Evolutionary conservation across 2,329 filamentous ascomycete species (phyloP).

Genomic region (Microsporum ferrugineum): DNA sequence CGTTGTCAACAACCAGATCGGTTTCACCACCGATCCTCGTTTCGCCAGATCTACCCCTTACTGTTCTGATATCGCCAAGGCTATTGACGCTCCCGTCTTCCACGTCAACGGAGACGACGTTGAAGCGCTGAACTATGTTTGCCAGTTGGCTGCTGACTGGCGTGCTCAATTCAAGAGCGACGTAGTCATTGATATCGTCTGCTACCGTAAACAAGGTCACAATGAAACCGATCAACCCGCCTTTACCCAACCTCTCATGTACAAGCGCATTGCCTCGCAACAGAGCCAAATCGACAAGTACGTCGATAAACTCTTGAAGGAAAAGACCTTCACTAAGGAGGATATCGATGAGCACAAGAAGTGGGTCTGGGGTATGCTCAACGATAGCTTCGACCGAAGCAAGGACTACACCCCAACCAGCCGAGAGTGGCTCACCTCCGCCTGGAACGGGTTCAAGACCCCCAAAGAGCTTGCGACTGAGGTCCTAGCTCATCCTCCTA

Average conservation of each 20-base stretch:
- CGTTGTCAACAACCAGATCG: slow-evolving; percentile 99
- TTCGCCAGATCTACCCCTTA: slow-evolving; percentile 96
- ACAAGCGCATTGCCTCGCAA: slow-evolving; percentile 88
- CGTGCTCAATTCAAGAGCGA: slow-evolving; percentile 97
- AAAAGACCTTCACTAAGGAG: slow-evolving; percentile 87
- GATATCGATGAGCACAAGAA: slow-evolving; percentile 98
- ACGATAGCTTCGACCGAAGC: slow-evolving; percentile 92
- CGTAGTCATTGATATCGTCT: slow-evolving; percentile 94
- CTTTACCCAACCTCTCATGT: slow-evolving; percentile 99
- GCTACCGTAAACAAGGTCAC: slow-evolving; percentile 98
- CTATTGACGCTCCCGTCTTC: slow-evolving; percentile 96
- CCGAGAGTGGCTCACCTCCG: slow-evolving; percentile 96
- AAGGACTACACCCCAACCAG: slow-evolving; percentile 95
- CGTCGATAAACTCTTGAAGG: slow-evolving; percentile 75
- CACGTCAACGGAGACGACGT: slow-evolving; percentile 98
- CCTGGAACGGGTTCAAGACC: slow-evolving; percentile 99
- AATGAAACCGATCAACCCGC: slow-evolving; percentile 99
- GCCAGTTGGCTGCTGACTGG: slow-evolving; percentile 94
- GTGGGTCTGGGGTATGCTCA: slow-evolving; percentile 99
- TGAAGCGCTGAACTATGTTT: slow-evolving; percentile 96
- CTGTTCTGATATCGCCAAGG: slow-evolving; percentile 98
- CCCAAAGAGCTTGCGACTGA: slow-evolving; percentile 94
- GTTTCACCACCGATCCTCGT: slow-evolving; percentile 96
- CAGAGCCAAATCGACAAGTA: slow-evolving; percentile 81
- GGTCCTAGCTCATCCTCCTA: slow-evolving; percentile 82